A percentile compares a stretch with the other conserved stretches of the same genome.
Evolutionary conservation across 2,329 filamentous ascomycete genomes (phyloP).

Genomic region (Colletotrichum brevisporum): DNA sequence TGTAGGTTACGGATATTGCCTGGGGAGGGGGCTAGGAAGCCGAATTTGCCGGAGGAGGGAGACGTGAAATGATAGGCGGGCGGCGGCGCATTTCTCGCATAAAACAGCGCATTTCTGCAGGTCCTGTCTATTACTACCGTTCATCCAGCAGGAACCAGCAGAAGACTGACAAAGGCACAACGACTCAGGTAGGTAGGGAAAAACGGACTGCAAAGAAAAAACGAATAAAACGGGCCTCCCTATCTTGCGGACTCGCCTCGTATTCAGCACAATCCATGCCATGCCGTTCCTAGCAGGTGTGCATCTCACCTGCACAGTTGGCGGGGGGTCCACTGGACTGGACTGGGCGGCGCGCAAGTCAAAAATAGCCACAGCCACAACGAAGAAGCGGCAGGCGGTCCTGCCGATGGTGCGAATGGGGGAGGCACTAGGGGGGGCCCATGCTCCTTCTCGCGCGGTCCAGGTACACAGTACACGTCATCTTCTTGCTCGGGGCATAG

Average conservation of each 20-base stretch:
- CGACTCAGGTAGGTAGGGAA: neutral
- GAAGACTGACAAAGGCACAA: too few relatives aligned
- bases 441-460: too few relatives aligned
- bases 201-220: neutral
- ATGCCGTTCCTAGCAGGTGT: constrained; percentile 11
- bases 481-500: neutral
- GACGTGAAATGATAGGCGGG: too few relatives aligned
- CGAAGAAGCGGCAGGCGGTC: constrained; percentile 19
- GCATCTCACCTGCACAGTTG: neutral
- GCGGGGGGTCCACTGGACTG: neutral
- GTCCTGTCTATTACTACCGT: too few relatives aligned
- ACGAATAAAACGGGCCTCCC: too few relatives aligned
- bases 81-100: too few relatives aligned
- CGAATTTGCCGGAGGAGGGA: too few relatives aligned
- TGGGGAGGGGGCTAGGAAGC: too few relatives aligned
- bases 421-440: neutral
- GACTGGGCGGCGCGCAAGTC: constrained; percentile 1
- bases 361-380: constrained; percentile 40
- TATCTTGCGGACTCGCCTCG: neutral
- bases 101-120: too few relatives aligned
- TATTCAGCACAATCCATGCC: constrained; percentile 26
- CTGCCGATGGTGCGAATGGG: constrained; percentile 15
- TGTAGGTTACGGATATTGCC: too few relatives aligned
- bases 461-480: neutral
- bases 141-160: too few relatives aligned